Percentiles rank a stretch among this genome's conserved stretches.
These are phyloP conservation scores for Colletotrichum sp. DNA, from an alignment of 2,329 filamentous ascomycete species.

Conservation along the genomic window DNA sequence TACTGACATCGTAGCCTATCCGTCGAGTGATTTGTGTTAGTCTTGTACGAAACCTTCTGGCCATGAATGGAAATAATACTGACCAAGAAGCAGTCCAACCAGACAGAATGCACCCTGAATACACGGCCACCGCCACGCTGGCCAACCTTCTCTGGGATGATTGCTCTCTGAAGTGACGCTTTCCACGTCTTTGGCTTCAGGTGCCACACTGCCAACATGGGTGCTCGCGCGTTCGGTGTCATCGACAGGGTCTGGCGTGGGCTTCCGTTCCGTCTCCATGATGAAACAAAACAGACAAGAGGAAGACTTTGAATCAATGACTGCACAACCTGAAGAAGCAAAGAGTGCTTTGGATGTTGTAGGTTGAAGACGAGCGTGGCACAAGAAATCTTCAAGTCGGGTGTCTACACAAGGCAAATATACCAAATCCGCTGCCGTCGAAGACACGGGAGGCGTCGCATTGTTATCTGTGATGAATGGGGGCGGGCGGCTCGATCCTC, in stretches of 20 bases:
- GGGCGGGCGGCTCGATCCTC: not conserved
- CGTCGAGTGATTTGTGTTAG: not conserved
- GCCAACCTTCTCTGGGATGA: not conserved
- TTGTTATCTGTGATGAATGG: not conserved
- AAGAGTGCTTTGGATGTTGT: not conserved
- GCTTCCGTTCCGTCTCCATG: not conserved
- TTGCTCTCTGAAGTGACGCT: not conserved
- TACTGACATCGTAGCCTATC: slow-evolving; percentile 45
- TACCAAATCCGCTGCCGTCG: not conserved
- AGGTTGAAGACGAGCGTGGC: not conserved
- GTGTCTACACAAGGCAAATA: not conserved
- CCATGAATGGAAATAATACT: not conserved
- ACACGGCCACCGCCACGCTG: slow-evolving; percentile 4
- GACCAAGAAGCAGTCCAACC: slow-evolving; percentile 7
- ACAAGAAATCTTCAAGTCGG: not conserved
- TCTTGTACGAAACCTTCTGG: not conserved
- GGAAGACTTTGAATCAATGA: not conserved
- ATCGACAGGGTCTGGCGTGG: not conserved
- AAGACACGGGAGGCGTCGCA: not conserved
- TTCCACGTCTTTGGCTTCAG: not conserved
- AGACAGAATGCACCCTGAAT: not conserved
- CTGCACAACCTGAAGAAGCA: not conserved
- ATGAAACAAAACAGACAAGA: not conserved
- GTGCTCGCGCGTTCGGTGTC: not conserved
- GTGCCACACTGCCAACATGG: not conserved